These are phyloP conservation scores for Fusarium penzigii DNA, from an alignment of 2,329 filamentous ascomycete species.

Conservation along the genomic window DNA sequence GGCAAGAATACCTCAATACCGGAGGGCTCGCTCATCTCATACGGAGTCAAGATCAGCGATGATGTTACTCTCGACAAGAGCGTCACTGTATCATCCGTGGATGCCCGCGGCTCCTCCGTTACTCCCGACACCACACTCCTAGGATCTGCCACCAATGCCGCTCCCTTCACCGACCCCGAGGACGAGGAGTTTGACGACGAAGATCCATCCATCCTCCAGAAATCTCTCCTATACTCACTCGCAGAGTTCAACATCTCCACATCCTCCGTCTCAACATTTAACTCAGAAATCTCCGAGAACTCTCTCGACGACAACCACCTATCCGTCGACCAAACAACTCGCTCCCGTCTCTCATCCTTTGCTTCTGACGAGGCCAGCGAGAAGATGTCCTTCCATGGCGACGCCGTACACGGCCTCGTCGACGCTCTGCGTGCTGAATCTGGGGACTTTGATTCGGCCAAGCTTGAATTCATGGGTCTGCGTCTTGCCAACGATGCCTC, in stretches of 20 bases:
- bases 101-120: conserved; percentile 38
- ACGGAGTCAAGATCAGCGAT: conserved; percentile 71
- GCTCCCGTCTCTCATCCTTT: conserved; percentile 70
- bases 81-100: conserved; percentile 38
- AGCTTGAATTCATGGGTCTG: conserved; percentile 91
- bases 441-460: conserved; percentile 76
- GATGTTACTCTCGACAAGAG: conserved; percentile 47
- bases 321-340: conserved; percentile 46
- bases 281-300: conserved; percentile 66
- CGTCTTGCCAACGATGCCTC: conserved; percentile 89
- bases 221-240: conserved; percentile 56
- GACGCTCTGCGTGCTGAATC: conserved; percentile 77
- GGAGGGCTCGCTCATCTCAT: conserved; percentile 77
- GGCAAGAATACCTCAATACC: conserved; percentile 71
- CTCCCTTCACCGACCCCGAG: conserved; percentile 47
- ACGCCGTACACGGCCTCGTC: conserved; percentile 83
- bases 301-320: conserved; percentile 66
- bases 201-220: conserved; percentile 54
- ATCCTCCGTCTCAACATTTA: conserved; percentile 59
- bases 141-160: conserved; percentile 52
- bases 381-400: conserved; percentile 70
- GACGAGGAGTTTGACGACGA: conserved; percentile 52
- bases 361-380: conserved; percentile 69
- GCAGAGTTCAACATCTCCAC: conserved; percentile 54
- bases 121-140: conserved; percentile 47